phyloP scores from a whole-genome alignment of 305 asterid species.

The Rubia tinctorum region DNA sequence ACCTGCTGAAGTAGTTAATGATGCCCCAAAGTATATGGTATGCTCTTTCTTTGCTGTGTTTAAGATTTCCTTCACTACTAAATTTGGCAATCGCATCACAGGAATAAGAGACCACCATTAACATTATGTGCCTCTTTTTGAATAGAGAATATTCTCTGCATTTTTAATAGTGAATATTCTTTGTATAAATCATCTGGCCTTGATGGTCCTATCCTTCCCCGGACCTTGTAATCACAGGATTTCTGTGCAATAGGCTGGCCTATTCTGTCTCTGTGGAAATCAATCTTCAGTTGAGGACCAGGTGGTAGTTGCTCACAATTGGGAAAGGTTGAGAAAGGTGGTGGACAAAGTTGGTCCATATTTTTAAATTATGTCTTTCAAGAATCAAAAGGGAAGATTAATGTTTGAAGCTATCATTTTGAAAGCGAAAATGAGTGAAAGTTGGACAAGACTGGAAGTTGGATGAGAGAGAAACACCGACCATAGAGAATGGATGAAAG shows the following conservation, averaged over 20 bases:
- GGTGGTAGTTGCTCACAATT: background rate
- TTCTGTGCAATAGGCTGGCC: background rate
- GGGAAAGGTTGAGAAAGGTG: background rate
- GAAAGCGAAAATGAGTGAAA: background rate
- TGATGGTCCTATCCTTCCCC: background rate
- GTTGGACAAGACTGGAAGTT: background rate
- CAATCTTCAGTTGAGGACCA: background rate
- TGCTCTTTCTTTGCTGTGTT: background rate
- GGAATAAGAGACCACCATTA: background rate
- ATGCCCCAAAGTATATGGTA: conserved; percentile 83
- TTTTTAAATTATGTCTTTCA: background rate
- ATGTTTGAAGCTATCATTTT: background rate
- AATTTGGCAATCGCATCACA: background rate
- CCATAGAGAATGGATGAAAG: background rate
- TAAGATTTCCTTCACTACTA: conserved; percentile 6
- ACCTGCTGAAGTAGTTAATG: conserved; percentile 89
- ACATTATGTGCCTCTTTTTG: background rate
- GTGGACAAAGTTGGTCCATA: background rate
- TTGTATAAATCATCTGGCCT: background rate
- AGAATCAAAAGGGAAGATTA: background rate
- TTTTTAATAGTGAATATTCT: background rate
- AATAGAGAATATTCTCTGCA: background rate
- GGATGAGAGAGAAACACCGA: background rate
- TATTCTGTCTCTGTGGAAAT: background rate
- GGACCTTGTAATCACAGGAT: background rate